Evolutionary conservation across 2,329 filamentous ascomycete genomes (phyloP).

Genomic region (Bipolaris gigantea): DNA sequence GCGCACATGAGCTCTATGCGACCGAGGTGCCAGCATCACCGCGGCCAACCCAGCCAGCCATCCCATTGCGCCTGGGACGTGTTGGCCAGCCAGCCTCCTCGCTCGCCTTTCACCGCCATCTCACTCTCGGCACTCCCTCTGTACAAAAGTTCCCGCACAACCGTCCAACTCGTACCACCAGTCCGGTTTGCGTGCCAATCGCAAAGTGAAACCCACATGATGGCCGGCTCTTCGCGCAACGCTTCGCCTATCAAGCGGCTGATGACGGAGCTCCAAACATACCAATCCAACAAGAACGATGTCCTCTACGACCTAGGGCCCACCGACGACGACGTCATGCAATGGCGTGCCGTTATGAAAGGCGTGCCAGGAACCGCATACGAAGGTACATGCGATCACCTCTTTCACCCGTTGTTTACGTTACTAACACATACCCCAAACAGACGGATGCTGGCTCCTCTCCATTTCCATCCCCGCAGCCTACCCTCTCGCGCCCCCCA

Average conservation of each 20-base stretch:
- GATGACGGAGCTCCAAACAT: constrained; percentile 63
- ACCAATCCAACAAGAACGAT: constrained; percentile 59
- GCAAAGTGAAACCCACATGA: constrained; percentile 9
- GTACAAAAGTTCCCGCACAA: neutral
- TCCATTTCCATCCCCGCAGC: constrained; percentile 71
- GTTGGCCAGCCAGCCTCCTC: constrained; percentile 2
- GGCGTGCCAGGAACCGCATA: constrained; percentile 62
- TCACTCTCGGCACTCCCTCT: neutral
- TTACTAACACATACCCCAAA: neutral
- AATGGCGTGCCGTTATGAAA: constrained; percentile 63
- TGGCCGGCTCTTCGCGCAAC: constrained; percentile 39
- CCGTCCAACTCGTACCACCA: neutral
- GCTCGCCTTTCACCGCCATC: constrained; percentile 1
- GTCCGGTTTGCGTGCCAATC: neutral
- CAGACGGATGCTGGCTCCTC: constrained; percentile 80
- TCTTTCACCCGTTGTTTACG: neutral
- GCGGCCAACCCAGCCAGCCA: constrained; percentile 9
- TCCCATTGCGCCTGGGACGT: neutral
- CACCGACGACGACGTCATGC: constrained; percentile 59
- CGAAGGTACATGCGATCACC: constrained; percentile 51
- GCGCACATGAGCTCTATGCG: constrained; percentile 21
- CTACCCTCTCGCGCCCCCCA: constrained; percentile 79
- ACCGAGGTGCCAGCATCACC: constrained; percentile 25
- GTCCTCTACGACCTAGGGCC: constrained; percentile 61
- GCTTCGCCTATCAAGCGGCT: constrained; percentile 59